Evolutionary conservation across 495 filamentous ascomycete genomes (phyloP), one percentile per base, ranked within the genome.

Genomic region (Penicillium cinerascens): DNA sequence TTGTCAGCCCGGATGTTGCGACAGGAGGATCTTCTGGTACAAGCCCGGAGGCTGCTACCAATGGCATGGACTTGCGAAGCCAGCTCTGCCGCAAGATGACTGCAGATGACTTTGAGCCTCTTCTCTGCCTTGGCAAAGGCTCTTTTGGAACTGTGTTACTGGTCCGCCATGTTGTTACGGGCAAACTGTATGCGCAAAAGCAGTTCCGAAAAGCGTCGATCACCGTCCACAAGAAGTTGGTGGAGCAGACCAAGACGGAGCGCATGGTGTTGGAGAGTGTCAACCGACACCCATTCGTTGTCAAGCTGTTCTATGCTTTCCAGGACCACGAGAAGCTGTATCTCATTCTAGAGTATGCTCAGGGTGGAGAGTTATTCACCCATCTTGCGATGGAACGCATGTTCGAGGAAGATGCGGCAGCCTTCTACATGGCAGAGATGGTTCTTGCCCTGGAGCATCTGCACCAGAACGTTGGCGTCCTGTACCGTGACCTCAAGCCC

Each of bases 351-450:
- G 92, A 98, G 68, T 98, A 98, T 66, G 93, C 93, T n/a, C 86
- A 96, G 67, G 93, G 93, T 37, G 93, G 93, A 29, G 93, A 98
- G 67, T 77, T 98, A 13, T 98, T 98, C 68, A 84, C 83, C 15
- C 91, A 97, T 58, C 80, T 98, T 10, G 88, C 82, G 35, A 86
- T 88, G 58, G 90, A 96, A 66, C 86, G 85, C 60, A 96, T 96
- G 88, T 96, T 98, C 59, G 73, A 85, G 10, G 91, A 97, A 70
- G 79, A 88, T 29, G 85, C 84, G 2, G 88, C 90, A 0, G 88
- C 91, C 11, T 98, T 97, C 68, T 98, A 98, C 80, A 93, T 97
- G 87, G 93, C 92, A 0, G 89, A 97, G 75, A 91, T 97, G 82
- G 85, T 95, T 4, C 84, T 98, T 4, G 95, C 95, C 1, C 79